Conservation (phyloP, 2,329 filamentous ascomycete species). For the Trichoderma sp. region DNA sequence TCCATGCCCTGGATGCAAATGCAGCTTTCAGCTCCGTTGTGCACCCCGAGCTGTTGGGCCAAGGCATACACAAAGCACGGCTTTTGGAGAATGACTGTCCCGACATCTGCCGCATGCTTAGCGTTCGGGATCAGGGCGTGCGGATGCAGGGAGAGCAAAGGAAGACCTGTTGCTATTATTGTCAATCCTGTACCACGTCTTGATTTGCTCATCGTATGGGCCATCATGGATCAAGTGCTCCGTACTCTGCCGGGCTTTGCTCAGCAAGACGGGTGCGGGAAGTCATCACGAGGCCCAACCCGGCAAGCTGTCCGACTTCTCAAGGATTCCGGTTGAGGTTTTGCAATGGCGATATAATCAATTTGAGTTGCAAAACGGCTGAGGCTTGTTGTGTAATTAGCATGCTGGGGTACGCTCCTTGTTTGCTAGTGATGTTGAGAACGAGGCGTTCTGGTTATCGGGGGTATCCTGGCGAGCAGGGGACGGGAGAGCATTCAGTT, state of each 20-base stretch:
- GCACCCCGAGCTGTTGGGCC: constrained; percentile 14
- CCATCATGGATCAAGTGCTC: not conserved
- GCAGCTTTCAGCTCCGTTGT: constrained; percentile 17
- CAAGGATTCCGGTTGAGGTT: not conserved
- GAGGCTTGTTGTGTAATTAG: constrained; percentile 3
- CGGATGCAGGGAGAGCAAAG: not conserved
- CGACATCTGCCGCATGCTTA: constrained; percentile 12
- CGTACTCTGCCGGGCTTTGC: not conserved
- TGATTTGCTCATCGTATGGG: not conserved
- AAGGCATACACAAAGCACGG: not conserved
- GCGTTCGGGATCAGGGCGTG: not conserved
- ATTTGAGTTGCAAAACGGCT: not conserved
- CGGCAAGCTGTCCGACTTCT: not conserved
- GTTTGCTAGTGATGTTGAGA: not conserved
- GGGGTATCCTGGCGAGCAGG: constrained; percentile 17
- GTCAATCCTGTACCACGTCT: not conserved
- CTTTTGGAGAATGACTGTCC: not conserved
- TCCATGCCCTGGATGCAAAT: not conserved
- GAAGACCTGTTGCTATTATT: constrained; percentile 14
- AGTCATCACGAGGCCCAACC: not conserved
- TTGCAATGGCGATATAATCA: not conserved
- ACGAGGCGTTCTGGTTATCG: constrained; percentile 14
- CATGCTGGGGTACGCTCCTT: not conserved
- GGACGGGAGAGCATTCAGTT: not conserved
- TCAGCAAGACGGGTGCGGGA: not conserved